These are phyloP conservation scores for Ogataea degrootiae DNA, from an alignment of 805 yeast species.

Conservation along the genomic window DNA sequence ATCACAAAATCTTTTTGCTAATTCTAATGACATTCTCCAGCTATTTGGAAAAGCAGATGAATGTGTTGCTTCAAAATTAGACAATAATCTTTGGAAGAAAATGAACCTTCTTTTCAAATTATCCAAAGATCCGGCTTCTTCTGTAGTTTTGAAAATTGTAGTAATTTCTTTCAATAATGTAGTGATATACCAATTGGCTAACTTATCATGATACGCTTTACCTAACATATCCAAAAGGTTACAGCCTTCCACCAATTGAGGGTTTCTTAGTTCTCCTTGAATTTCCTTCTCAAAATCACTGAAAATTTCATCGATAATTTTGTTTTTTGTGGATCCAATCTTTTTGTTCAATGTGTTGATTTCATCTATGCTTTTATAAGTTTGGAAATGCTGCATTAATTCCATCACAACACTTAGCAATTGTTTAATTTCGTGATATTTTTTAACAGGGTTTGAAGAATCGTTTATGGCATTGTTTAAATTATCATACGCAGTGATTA, in stretches of 20 bases:
- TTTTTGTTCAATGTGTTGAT: conserved; percentile 60
- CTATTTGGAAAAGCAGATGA: conserved; percentile 54
- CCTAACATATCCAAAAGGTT: conserved; percentile 64
- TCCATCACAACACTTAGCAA: conserved; percentile 69
- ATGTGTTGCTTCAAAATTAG: conserved; percentile 48
- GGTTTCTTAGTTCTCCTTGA: conserved; percentile 31
- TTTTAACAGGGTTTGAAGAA: conserved; percentile 18
- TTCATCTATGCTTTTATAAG: conserved; percentile 79
- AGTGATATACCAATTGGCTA: conserved; percentile 70
- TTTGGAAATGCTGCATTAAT: conserved; percentile 65
- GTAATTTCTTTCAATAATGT: conserved; percentile 68
- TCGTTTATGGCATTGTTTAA: conserved; percentile 42
- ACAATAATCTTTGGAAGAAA: conserved; percentile 69
- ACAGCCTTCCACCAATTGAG: conserved; percentile 58
- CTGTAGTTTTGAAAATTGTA: conserved; percentile 68
- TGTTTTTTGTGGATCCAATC: conserved; percentile 54
- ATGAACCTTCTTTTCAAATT: conserved; percentile 78
- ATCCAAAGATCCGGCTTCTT: conserved; percentile 93
- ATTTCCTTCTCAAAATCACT: conserved; percentile 61
- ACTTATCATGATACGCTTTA: conserved; percentile 47
- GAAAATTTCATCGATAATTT: conserved; percentile 64
- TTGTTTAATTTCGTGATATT: conserved; percentile 51
- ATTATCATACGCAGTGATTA: conserved; percentile 67
- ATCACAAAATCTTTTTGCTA: conserved; percentile 61
- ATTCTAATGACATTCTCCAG: conserved; percentile 66